A percentile compares a stretch with the other conserved stretches of the same genome.
phyloP scores from a whole-genome alignment of 2,329 filamentous ascomycete species.

The Colletotrichum spinosum region DNA sequence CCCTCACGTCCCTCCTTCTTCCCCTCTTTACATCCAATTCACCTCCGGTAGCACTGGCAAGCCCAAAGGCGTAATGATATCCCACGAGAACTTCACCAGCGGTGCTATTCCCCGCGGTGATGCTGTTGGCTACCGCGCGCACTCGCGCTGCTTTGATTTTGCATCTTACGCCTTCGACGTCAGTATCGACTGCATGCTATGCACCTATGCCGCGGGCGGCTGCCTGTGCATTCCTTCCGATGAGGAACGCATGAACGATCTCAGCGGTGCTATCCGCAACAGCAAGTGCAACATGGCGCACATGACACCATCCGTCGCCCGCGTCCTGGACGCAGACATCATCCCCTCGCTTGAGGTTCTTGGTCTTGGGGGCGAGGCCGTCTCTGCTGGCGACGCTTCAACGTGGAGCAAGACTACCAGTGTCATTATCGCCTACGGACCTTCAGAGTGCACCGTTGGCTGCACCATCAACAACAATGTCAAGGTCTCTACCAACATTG shows the following conservation, averaged over 20 bases:
- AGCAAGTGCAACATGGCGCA: slow-evolving; percentile 61
- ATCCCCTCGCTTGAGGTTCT: slow-evolving; percentile 60
- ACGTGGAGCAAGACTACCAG: slow-evolving; percentile 59
- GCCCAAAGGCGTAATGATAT: slow-evolving; percentile 71
- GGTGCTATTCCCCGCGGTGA: slow-evolving; percentile 56
- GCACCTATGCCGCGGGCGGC: slow-evolving; percentile 61
- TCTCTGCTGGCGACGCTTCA: slow-evolving; percentile 62
- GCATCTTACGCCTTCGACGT: slow-evolving; percentile 67
- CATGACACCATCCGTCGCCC: slow-evolving; percentile 63
- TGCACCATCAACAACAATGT: slow-evolving; percentile 61
- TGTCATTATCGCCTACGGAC: slow-evolving; percentile 64
- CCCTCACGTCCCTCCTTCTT: slow-evolving; percentile 54
- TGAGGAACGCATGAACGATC: slow-evolving; percentile 62
- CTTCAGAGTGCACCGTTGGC: slow-evolving; percentile 66
- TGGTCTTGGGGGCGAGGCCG: slow-evolving; percentile 63
- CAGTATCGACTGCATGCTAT: slow-evolving; percentile 66
- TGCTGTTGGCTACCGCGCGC: slow-evolving; percentile 54
- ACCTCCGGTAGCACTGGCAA: slow-evolving; percentile 74
- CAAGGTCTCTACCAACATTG: slow-evolving; percentile 57
- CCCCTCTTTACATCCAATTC: slow-evolving; percentile 69
- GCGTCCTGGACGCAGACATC: slow-evolving; percentile 58
- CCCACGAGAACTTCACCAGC: slow-evolving; percentile 59
- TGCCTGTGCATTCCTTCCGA: slow-evolving; percentile 67
- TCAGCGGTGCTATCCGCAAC: slow-evolving; percentile 57
- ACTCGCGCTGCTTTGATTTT: slow-evolving; percentile 60